phyloP scores from a whole-genome alignment of 2,329 filamentous ascomycete genomes.

The Exutisphaerella laricina region DNA sequence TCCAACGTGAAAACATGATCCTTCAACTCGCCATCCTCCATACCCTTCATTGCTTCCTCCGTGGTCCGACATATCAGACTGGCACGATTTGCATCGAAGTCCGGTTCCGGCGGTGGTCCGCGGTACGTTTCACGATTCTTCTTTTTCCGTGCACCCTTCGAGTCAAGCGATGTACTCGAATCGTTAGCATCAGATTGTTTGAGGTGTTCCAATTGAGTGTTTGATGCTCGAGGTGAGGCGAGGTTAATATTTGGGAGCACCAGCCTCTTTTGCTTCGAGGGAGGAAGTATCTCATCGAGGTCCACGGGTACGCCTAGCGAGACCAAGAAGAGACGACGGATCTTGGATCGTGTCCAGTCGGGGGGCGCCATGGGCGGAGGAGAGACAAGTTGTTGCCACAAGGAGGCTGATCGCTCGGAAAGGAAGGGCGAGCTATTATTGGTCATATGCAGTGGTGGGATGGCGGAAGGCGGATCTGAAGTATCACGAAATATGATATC shows the following conservation, averaged over 20 bases:
- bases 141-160: slow-evolving; percentile 24
- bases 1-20: slow-evolving; percentile 65
- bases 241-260: slow-evolving; percentile 71
- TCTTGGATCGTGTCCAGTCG: slow-evolving; percentile 95
- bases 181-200: slow-evolving; percentile 31
- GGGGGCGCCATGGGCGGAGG: slow-evolving; percentile 91
- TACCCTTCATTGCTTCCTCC: slow-evolving; percentile 70
- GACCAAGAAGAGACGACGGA: slow-evolving; percentile 88
- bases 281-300: slow-evolving; percentile 92
- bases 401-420: slow-evolving; percentile 77
- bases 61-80: slow-evolving; percentile 77
- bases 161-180: slow-evolving; percentile 30
- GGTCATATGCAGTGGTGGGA: slow-evolving; percentile 28
- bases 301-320: slow-evolving; percentile 94
- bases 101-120: slow-evolving; percentile 63
- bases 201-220: slow-evolving; percentile 33
- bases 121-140: slow-evolving; percentile 39
- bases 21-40: slow-evolving; percentile 71
- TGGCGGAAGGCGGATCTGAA: slow-evolving; percentile 25
- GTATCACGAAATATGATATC: slow-evolving; percentile 58
- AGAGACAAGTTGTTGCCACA: slow-evolving; percentile 95
- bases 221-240: slow-evolving; percentile 34
- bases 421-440: slow-evolving; percentile 59
- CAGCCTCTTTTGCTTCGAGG: slow-evolving; percentile 96
- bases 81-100: slow-evolving; percentile 72